phyloP scores from a whole-genome alignment of 2,329 filamentous ascomycete genomes.

The Penicillium corylophilum region DNA sequence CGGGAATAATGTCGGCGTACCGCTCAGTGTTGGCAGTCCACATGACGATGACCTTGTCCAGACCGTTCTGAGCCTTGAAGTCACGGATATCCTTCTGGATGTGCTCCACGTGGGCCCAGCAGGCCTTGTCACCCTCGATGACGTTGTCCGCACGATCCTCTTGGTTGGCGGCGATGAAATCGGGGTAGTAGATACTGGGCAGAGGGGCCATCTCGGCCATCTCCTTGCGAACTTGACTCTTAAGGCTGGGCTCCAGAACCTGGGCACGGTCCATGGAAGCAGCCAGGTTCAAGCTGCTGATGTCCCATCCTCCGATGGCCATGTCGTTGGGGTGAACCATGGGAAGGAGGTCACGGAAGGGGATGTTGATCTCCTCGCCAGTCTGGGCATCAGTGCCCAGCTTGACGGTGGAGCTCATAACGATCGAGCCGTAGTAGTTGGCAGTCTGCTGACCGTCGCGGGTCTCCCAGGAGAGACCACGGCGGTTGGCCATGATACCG shows the following conservation, averaged over 20 bases:
- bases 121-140: slow-evolving; percentile 79
- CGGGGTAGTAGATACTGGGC: slow-evolving; percentile 96
- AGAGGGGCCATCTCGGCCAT: slow-evolving; percentile 86
- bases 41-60: slow-evolving; percentile 95
- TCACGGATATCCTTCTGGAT: slow-evolving; percentile 90
- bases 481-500: slow-evolving; percentile 93
- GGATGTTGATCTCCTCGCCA: slow-evolving; percentile 88
- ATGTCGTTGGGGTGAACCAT: slow-evolving; percentile 98
- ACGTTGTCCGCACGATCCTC: slow-evolving; percentile 93
- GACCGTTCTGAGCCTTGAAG: slow-evolving; percentile 79
- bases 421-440: slow-evolving; percentile 97
- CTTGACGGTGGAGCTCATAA: slow-evolving; percentile 98
- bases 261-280: slow-evolving; percentile 92
- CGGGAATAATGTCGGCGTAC: slow-evolving; percentile 81
- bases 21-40: slow-evolving; percentile 99
- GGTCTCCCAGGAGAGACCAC: slow-evolving; percentile 84
- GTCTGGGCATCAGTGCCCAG: slow-evolving; percentile 84
- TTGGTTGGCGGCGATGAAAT: slow-evolving; percentile 99
- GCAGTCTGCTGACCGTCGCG: slow-evolving; percentile 80
- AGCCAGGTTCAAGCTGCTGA: slow-evolving; percentile 84
- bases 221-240: slow-evolving; percentile 86
- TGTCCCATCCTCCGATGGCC: slow-evolving; percentile 95
- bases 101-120: slow-evolving; percentile 82
- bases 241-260: slow-evolving; percentile 93
- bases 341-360: slow-evolving; percentile 88